phyloP scores from a whole-genome alignment of 2,329 filamentous ascomycete species.

The Sclerotiophoma versabilis region DNA sequence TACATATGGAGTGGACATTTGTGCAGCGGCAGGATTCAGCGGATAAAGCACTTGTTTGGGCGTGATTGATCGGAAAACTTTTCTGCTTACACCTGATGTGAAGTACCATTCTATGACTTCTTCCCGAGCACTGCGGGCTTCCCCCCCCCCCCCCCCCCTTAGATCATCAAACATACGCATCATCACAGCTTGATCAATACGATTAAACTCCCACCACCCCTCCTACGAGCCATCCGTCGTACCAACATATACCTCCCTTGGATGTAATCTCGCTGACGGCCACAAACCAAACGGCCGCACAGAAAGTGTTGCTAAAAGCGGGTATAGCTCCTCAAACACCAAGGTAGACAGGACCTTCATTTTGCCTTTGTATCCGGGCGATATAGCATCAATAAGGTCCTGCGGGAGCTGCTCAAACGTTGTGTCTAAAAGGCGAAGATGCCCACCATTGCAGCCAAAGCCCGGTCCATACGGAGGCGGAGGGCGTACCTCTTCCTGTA shows the following conservation, averaged over 20 bases:
- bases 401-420: not conserved
- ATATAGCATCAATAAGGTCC: not conserved
- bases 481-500: not conserved
- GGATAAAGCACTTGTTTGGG: not conserved
- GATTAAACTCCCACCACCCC: not conserved
- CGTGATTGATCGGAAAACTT: too few species aligned
- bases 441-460: not conserved
- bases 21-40: not conserved
- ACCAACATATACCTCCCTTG: slow-evolving; percentile 1
- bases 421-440: not conserved
- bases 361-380: not conserved
- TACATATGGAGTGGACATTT: not conserved
- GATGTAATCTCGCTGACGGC: not conserved
- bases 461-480: not conserved
- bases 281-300: not conserved
- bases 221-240: not conserved
- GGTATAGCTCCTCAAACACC: not conserved
- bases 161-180: not conserved
- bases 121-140: too few species aligned
- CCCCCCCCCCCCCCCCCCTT: too few species aligned
- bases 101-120: too few species aligned
- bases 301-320: not conserved
- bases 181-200: not conserved
- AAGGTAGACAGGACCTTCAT: not conserved
- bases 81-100: too few species aligned